Evolutionary conservation across 768 basidiomycete genomes (phyloP).

Genomic region (Phylloporus arenicola): DNA sequence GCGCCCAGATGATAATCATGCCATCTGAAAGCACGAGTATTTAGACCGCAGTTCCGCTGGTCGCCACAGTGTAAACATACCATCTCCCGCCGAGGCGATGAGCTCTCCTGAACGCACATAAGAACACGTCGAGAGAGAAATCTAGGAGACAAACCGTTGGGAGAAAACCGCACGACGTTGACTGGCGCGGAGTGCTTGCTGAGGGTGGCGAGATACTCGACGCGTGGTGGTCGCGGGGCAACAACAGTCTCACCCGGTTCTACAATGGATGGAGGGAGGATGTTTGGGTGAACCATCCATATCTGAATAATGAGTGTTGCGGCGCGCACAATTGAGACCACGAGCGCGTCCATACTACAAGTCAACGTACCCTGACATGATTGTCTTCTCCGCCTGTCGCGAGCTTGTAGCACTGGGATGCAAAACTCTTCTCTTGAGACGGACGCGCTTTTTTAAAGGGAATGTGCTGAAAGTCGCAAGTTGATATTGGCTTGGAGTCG

Average conservation of each 20-base stretch:
- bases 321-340: slow-evolving; percentile 4
- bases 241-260: slow-evolving; percentile 31
- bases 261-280: slow-evolving; percentile 58
- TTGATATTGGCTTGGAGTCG: slow-evolving; percentile 91
- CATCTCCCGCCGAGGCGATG: slow-evolving; percentile 96
- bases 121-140: slow-evolving; percentile 1
- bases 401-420: slow-evolving; percentile 75
- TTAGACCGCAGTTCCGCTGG: background rate
- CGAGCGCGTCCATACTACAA: slow-evolving; percentile 7
- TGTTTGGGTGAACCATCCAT: slow-evolving; percentile 94
- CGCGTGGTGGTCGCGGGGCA: slow-evolving; percentile 64
- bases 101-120: slow-evolving; percentile 58
- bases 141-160: slow-evolving; percentile 60
- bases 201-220: slow-evolving; percentile 94
- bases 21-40: slow-evolving; percentile 56
- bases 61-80: slow-evolving; percentile 40
- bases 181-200: slow-evolving; percentile 90
- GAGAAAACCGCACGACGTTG: slow-evolving; percentile 94
- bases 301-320: slow-evolving; percentile 42
- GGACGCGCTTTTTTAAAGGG: slow-evolving; percentile 80
- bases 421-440: slow-evolving; percentile 48
- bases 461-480: slow-evolving; percentile 90
- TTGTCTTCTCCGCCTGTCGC: slow-evolving; percentile 97
- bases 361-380: slow-evolving; percentile 80
- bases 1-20: slow-evolving; percentile 95